These are phyloP conservation scores for Fusarium stilboides DNA, from an alignment of 2,329 filamentous ascomycete genomes.

Conservation along the genomic window DNA sequence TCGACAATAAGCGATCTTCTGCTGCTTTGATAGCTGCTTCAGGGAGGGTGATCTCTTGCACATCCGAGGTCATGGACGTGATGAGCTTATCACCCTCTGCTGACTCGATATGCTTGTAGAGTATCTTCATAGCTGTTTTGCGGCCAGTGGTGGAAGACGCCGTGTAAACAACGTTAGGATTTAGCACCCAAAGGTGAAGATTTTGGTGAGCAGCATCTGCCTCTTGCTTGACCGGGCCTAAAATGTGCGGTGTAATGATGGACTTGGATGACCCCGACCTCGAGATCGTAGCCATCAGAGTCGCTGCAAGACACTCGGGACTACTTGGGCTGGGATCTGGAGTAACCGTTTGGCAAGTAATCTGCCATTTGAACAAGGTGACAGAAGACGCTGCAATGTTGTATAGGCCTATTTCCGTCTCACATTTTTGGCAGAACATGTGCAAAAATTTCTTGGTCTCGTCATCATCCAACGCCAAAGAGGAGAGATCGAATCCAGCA, in stretches of 20 bases:
- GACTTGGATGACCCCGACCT: constrained; percentile 73
- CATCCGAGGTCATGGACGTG: constrained; percentile 67
- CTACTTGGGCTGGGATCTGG: constrained; percentile 56
- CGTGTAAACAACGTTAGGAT: constrained; percentile 68
- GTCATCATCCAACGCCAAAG: constrained; percentile 48
- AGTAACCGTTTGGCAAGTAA: constrained; percentile 58
- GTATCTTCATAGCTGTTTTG: constrained; percentile 65
- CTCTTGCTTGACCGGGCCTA: constrained; percentile 20
- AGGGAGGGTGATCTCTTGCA: constrained; percentile 73
- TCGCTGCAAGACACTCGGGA: constrained; percentile 67
- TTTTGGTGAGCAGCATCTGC: constrained; percentile 40
- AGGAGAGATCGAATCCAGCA: constrained; percentile 51
- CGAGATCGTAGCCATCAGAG: constrained; percentile 67
- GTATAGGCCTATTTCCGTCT: constrained; percentile 63
- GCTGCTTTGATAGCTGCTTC: constrained; percentile 64
- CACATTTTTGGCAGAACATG: constrained; percentile 64
- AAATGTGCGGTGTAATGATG: constrained; percentile 60
- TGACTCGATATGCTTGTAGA: constrained; percentile 63
- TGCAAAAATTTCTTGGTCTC: constrained; percentile 54
- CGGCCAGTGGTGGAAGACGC: constrained; percentile 56
- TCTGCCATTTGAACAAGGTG: constrained; percentile 71
- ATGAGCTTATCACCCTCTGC: constrained; percentile 64
- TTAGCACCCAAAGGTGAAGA: constrained; percentile 70
- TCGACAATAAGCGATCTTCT: constrained; percentile 60
- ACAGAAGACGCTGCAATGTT: constrained; percentile 62